Evolutionary conservation across 805 yeast genomes (phyloP).

Genomic region (Yamadazyma ubonensis): DNA sequence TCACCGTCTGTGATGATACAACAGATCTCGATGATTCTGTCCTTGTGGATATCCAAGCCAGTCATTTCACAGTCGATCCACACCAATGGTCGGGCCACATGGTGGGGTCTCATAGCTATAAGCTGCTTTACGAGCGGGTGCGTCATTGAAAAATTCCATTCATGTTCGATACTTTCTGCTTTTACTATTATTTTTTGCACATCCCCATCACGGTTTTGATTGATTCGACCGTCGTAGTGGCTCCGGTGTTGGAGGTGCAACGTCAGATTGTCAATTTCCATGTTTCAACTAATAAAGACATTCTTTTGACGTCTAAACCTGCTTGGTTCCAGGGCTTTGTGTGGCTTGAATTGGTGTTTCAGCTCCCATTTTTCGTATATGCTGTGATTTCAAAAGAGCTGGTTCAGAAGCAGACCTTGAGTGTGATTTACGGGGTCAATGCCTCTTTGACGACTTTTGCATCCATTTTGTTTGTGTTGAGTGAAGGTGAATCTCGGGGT

Average conservation of each 20-base stretch:
- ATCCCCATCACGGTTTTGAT: slow-evolving; percentile 72
- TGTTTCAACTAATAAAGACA: slow-evolving; percentile 64
- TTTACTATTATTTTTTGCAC: slow-evolving; percentile 59
- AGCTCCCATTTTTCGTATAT: slow-evolving; percentile 67
- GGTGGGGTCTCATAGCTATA: slow-evolving; percentile 4
- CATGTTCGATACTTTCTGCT: slow-evolving; percentile 44
- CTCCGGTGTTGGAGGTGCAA: slow-evolving; percentile 54
- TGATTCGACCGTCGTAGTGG: slow-evolving; percentile 72
- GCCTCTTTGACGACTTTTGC: slow-evolving; percentile 78
- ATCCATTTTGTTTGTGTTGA: slow-evolving; percentile 56
- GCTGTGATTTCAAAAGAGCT: slow-evolving; percentile 8
- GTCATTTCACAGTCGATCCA: slow-evolving; percentile 99
- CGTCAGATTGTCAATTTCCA: slow-evolving; percentile 55
- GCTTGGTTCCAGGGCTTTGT: slow-evolving; percentile 76
- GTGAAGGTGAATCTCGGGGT: slow-evolving; percentile 36
- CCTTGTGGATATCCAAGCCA: slow-evolving; percentile 78
- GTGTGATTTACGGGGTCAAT: slow-evolving; percentile 65
- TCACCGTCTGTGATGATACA: slow-evolving; percentile 86
- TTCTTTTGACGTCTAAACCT: slow-evolving; percentile 58
- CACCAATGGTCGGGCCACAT: slow-evolving; percentile 47
- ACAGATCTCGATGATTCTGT: slow-evolving; percentile 87
- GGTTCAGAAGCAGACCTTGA: slow-evolving; percentile 9
- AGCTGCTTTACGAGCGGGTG: slow-evolving; percentile 3
- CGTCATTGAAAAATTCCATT: background rate
- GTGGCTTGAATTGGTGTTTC: slow-evolving; percentile 67